A percentile compares a stretch with the other conserved stretches of the same genome.
phyloP scores from a whole-genome alignment of 2,329 filamentous ascomycete genomes.

The Diaporthe aspalathi region DNA sequence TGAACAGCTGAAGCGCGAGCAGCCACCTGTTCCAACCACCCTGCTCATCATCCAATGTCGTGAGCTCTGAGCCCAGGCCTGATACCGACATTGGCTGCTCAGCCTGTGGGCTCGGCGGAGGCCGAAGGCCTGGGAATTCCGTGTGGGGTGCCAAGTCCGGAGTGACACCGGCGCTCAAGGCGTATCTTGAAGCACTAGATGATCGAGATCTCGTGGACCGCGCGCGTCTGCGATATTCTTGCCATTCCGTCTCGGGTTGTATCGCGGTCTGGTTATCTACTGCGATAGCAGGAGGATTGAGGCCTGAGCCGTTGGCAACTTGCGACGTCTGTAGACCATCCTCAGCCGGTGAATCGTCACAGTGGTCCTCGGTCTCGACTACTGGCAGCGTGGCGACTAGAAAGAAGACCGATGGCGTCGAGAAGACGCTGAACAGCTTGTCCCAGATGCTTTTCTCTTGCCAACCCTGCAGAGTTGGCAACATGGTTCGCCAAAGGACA shows the following conservation, averaged over 20 bases:
- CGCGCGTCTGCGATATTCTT: slow-evolving; percentile 66
- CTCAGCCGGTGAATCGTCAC: slow-evolving; percentile 61
- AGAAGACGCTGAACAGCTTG: slow-evolving; percentile 82
- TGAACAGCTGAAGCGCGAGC: slow-evolving; percentile 84
- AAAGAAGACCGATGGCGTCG: slow-evolving; percentile 90
- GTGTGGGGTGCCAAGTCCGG: slow-evolving; percentile 30
- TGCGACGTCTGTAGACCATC: slow-evolving; percentile 49
- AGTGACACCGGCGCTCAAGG: slow-evolving; percentile 15
- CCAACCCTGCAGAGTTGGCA: slow-evolving; percentile 90
- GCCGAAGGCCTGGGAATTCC: slow-evolving; percentile 32
- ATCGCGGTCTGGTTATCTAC: slow-evolving; percentile 49
- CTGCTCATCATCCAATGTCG: slow-evolving; percentile 49
- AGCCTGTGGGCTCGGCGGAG: slow-evolving; percentile 33
- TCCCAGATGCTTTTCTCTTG: slow-evolving; percentile 85
- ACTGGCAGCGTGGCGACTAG: slow-evolving; percentile 92
- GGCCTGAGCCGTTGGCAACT: slow-evolving; percentile 45
- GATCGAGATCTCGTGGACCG: slow-evolving; percentile 47
- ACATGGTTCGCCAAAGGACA: slow-evolving; percentile 78
- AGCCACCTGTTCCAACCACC: slow-evolving; percentile 92
- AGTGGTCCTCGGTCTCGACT: slow-evolving; percentile 81
- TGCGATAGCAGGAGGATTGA: slow-evolving; percentile 51
- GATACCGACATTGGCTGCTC: slow-evolving; percentile 37
- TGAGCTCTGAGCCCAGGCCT: slow-evolving; percentile 34
- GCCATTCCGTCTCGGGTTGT: slow-evolving; percentile 66
- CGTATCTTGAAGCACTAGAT: slow-evolving; percentile 34